Base-by-base conservation (phyloP, 208 protist species). In the Angomonas ambiguus region DNA sequence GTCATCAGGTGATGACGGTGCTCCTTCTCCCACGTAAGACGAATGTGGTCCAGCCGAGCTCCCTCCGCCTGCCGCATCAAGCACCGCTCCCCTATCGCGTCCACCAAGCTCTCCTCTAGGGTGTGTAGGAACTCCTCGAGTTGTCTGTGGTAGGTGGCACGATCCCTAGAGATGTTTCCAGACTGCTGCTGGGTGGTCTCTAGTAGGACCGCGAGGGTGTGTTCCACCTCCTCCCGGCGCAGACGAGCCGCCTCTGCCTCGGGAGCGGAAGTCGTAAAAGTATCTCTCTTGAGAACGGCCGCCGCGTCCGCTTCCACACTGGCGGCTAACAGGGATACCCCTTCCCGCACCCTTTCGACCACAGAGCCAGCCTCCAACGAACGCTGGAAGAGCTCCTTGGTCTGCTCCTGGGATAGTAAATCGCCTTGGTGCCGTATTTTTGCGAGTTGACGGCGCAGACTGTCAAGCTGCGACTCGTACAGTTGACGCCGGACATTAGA, bases 1-100 rank as follows among this genome's bases (percentile, higher is more conserved):
- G 80, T 77, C 22, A 62, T 51, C 18, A 92, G 76, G 41, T 79
- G 65, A 57, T 88, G 77, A 16, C 79, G 76, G 62, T 85, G 80
- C 53, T 83, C 82, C 13, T 70, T 67, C 68, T 82, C 82, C 85
- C 85, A 92, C 33, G 72, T 53, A 5, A 53, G 71, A 10, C 73
- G 69, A 35, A 76, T 22, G 33, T 78, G 77, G 32, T 92, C 79
- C 18, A 88, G 61, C 28, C 74, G 80, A 1, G 76, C 58, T 30
- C 77, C 51, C 33, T 79, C 67, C 51, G 82, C 71, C 42, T 85
- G 77, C 57, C 85, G 85, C 32, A 53, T 60, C 34, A 58, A 57
- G 22, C 80, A 82, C 3, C 73, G 32, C 57, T 87, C 68, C 38
- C 74, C 79, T 61, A 84, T 58, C 20, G 59, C 63, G 38, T 81